Evolutionary conservation across 805 yeast genomes (phyloP).

Genomic region (Lipomyces yamadae): DNA sequence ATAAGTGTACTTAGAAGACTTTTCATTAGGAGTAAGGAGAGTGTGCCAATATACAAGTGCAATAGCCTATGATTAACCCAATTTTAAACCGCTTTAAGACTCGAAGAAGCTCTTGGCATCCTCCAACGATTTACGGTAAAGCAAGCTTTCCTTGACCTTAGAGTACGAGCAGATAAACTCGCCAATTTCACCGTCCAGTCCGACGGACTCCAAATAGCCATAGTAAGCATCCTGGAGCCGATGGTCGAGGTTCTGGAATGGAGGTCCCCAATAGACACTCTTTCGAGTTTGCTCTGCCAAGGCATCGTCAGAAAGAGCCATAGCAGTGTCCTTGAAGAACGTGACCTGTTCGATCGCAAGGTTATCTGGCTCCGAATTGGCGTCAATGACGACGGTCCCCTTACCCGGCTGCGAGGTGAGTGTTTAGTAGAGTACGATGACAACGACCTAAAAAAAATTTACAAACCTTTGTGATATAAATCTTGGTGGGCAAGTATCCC

Average conservation of each 20-base stretch:
- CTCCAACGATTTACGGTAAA: constrained; percentile 25
- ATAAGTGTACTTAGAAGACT: constrained; percentile 5
- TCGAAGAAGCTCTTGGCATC: constrained; percentile 18
- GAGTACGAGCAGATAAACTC: constrained; percentile 25
- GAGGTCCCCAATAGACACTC: constrained; percentile 34
- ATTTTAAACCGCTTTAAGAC: constrained; percentile 13
- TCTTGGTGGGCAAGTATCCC: constrained; percentile 23
- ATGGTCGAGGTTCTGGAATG: constrained; percentile 31
- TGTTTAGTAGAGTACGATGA: not conserved
- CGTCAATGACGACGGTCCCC: constrained; percentile 27
- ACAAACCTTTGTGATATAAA: constrained; percentile 23
- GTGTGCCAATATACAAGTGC: not conserved
- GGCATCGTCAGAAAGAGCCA: constrained; percentile 18
- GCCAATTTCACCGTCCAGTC: constrained; percentile 24
- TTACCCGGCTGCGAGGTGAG: constrained; percentile 5
- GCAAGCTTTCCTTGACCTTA: constrained; percentile 19
- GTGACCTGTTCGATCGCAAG: constrained; percentile 23
- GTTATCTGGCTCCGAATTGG: constrained; percentile 6
- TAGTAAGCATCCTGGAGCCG: constrained; percentile 21
- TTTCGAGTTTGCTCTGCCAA: constrained; percentile 17
- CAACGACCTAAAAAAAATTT: not conserved
- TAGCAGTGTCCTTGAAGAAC: constrained; percentile 20
- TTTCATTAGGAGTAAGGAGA: constrained; percentile 4
- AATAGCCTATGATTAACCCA: not conserved
- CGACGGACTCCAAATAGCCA: constrained; percentile 24